Evolutionary conservation across 179 eudicot genomes (phyloP), one percentile per base, ranked within the genome.

Genomic region (Spergularia azorica): DNA sequence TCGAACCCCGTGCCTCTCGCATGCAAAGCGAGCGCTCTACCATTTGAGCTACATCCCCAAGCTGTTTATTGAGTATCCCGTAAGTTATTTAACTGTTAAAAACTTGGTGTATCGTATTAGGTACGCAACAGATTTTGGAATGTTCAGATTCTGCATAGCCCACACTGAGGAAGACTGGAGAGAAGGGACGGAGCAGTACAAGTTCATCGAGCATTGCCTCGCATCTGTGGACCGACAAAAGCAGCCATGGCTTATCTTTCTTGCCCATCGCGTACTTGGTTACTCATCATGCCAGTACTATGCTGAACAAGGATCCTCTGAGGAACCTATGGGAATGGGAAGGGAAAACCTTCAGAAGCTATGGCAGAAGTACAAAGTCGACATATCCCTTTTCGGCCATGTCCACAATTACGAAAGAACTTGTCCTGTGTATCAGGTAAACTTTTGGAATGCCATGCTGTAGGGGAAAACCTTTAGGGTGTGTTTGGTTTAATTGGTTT

Each of bases 1-100:
- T 79, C 90, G 86, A 90, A 90, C 94, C 91, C 89, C 91, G 86
- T 90, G 90, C 90, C 89, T 90, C 94, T 88, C 91, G 88, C 91
- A 90, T 87, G 90, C 91, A 83, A 85, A 90, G 90, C 89, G 86
- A 87, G 94, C 86, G 90, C 90, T 88, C 94, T 88, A 90, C 91
- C 90, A 87, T 79, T 79, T 67, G 78, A 79, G 82, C 77, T 79
- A 74, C 82, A 79, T 72, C 74, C 81, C 81, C 77, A 0, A 26
- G 6, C 0, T 43, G 48, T 43, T 43, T 41, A 41, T 3, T 41
- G 46, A 21, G 21, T 21, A 21, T 21, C 21, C 21, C 32, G 32
- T 26, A 26, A 26, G 32, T 26, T 26, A 26, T 26, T 26, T 26
- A 26, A 26, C 32, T 26, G 21, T 21, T 21, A 21, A 21, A 26